These are phyloP conservation scores for Phytophthora macrochlamydospora DNA, from an alignment of 352 stramenopile species.

Conservation along the genomic window DNA sequence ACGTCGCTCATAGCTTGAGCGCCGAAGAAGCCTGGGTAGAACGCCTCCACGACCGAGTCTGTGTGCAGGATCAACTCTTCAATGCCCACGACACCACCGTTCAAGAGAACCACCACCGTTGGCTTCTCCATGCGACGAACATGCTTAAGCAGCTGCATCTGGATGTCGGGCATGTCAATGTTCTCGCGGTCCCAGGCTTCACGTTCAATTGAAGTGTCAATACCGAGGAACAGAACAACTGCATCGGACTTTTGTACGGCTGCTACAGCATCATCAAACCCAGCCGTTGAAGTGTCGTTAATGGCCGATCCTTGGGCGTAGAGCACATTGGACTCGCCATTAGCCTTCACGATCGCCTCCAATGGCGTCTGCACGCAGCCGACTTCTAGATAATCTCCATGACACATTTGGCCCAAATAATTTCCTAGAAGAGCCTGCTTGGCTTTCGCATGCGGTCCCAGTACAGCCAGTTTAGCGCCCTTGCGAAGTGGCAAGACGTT, in stretches of 20 bases:
- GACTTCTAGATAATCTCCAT: slow-evolving; percentile 71
- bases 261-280: slow-evolving; percentile 56
- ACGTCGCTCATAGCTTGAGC: slow-evolving; percentile 80
- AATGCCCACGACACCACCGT: slow-evolving; percentile 83
- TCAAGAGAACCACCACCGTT: slow-evolving; percentile 88
- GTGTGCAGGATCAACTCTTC: slow-evolving; percentile 75
- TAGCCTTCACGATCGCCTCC: slow-evolving; percentile 57
- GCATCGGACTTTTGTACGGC: slow-evolving; percentile 44
- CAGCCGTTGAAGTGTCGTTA: slow-evolving; percentile 64
- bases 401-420: slow-evolving; percentile 88
- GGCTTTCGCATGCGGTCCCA: slow-evolving; percentile 82
- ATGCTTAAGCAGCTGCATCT: slow-evolving; percentile 75
- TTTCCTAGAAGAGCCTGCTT: slow-evolving; percentile 76
- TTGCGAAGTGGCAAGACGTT: slow-evolving; percentile 71
- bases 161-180: slow-evolving; percentile 71
- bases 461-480: slow-evolving; percentile 61
- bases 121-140: slow-evolving; percentile 64
- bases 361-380: slow-evolving; percentile 73
- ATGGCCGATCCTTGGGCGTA: slow-evolving; percentile 56
- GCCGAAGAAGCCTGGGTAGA: slow-evolving; percentile 87
- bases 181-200: slow-evolving; percentile 78
- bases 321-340: slow-evolving; percentile 44
- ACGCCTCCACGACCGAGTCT: slow-evolving; percentile 74
- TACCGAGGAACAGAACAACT: slow-evolving; percentile 83
- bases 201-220: slow-evolving; percentile 80